These are phyloP conservation scores for Acacia acuminata DNA, from an alignment of 306 rosid species.

Conservation along the genomic window DNA sequence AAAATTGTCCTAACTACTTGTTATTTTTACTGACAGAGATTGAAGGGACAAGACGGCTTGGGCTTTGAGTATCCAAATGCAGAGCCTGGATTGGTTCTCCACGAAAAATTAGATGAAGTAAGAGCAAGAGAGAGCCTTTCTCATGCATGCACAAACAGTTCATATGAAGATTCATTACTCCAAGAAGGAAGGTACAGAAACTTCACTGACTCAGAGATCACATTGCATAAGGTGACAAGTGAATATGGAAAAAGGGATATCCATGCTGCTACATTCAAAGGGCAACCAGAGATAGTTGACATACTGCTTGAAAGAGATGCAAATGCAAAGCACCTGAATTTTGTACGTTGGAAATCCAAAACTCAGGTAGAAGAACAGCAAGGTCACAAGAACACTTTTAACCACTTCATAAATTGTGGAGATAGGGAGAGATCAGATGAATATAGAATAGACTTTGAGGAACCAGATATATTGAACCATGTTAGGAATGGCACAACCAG, in stretches of 20 bases:
- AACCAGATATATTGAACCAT: constrained; percentile 43
- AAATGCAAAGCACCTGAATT: constrained; percentile 35
- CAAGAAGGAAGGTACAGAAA: constrained; percentile 37
- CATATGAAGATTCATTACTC: constrained; percentile 23
- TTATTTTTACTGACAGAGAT: constrained; percentile 48
- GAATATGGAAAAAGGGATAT: constrained; percentile 39
- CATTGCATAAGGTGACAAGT: constrained; percentile 33
- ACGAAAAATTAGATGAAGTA: constrained; percentile 36
- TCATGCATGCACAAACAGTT: constrained; percentile 28
- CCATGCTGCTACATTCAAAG: constrained; percentile 37
- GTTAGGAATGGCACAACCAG: constrained; percentile 34
- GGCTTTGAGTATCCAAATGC: constrained; percentile 36
- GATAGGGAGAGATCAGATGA: constrained; percentile 48
- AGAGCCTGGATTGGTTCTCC: constrained; percentile 32
- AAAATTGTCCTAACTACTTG: constrained; percentile 27
- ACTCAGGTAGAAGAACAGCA: constrained; percentile 33
- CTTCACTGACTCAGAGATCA: constrained; percentile 29
- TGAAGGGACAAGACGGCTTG: constrained; percentile 45
- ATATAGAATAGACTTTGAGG: constrained; percentile 51
- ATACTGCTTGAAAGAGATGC: constrained; percentile 47
- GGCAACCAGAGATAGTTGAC: constrained; percentile 37
- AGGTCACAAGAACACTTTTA: constrained; percentile 35
- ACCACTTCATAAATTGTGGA: constrained; percentile 36
- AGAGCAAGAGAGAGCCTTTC: constrained; percentile 36
- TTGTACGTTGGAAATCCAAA: constrained; percentile 47